Conservation (phyloP, 2,329 filamentous ascomycete genomes). For the Ophiostoma ips region DNA sequence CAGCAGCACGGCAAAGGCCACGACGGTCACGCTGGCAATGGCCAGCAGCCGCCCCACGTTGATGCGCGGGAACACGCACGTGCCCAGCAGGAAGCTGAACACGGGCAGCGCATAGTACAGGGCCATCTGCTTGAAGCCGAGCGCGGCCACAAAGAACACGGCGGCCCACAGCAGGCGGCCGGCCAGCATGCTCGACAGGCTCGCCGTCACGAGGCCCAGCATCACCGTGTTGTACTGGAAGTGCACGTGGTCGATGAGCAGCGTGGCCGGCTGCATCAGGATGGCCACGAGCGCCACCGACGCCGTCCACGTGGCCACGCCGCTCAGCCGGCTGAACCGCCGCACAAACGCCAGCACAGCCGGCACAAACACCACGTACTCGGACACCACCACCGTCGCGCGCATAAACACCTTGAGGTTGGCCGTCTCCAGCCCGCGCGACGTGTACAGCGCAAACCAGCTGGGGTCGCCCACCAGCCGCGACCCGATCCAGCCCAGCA, state of each 20-base stretch:
- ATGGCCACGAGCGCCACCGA: conserved; percentile 80
- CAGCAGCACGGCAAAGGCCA: conserved; percentile 61
- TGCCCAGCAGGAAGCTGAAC: conserved; percentile 81
- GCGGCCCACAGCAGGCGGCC: conserved; percentile 77
- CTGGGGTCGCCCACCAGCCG: conserved; percentile 61
- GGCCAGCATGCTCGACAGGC: conserved; percentile 77
- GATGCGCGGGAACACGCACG: conserved; percentile 64
- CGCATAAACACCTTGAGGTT: conserved; percentile 91
- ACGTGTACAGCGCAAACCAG: conserved; percentile 80
- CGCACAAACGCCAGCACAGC: conserved; percentile 75
- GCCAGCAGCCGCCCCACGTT: conserved; percentile 54
- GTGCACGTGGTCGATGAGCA: conserved; percentile 86
- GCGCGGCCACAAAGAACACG: conserved; percentile 80
- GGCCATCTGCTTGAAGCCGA: conserved; percentile 99
- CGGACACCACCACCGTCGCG: conserved; percentile 76
- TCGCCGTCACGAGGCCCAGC: conserved; percentile 79
- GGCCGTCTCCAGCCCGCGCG: conserved; percentile 66
- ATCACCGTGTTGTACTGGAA: conserved; percentile 99
- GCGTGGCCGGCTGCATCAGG: conserved; percentile 78
- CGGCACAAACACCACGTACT: conserved; percentile 81
- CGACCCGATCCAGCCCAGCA: conserved; percentile 74
- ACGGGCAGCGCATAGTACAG: conserved; percentile 90
- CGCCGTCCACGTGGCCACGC: conserved; percentile 67
- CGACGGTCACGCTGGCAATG: conserved; percentile 59
- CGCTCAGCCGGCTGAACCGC: conserved; percentile 61